phyloP scores from a whole-genome alignment of 768 basidiomycete species.

The Ramaria sp. region DNA sequence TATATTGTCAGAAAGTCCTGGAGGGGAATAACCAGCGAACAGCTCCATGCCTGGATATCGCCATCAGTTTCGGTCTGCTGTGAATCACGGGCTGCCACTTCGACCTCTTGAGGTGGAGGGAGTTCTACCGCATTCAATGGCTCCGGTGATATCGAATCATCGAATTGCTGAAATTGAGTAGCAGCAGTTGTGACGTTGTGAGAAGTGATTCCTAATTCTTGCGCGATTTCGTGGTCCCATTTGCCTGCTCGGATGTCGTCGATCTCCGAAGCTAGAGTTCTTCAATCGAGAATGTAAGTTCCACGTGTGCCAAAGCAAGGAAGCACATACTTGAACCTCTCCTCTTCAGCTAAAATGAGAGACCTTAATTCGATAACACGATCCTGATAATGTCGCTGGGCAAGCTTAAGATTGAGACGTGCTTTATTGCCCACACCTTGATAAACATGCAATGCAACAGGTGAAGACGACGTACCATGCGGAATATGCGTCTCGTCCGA shows the following conservation, averaged over 20 bases:
- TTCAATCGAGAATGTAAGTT: slow-evolving; percentile 17
- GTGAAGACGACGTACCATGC: slow-evolving; percentile 33
- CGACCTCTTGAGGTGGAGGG: neutral
- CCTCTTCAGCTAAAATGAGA: slow-evolving; percentile 66
- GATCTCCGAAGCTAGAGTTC: slow-evolving; percentile 62
- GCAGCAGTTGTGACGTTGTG: neutral
- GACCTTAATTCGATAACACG: slow-evolving; percentile 63
- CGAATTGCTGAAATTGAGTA: neutral
- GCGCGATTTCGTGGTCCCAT: slow-evolving; percentile 46
- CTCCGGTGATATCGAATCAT: neutral
- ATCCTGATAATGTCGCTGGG: slow-evolving; percentile 60
- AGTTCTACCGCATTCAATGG: neutral
- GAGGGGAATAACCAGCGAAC: neutral
- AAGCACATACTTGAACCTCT: slow-evolving; percentile 56
- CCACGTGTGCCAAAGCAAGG: neutral
- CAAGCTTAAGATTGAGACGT: slow-evolving; percentile 52
- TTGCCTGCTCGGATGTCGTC: slow-evolving; percentile 60
- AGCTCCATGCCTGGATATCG: neutral
- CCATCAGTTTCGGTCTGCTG: neutral
- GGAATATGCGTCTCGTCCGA: slow-evolving; percentile 41
- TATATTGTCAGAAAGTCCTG: neutral
- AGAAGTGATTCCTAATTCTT: slow-evolving; percentile 17
- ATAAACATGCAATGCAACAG: neutral
- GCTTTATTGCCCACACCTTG: slow-evolving; percentile 30
- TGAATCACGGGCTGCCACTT: neutral